Evolutionary conservation across 148 eudicot species (phyloP).

Genomic region (Cornus florida): DNA sequence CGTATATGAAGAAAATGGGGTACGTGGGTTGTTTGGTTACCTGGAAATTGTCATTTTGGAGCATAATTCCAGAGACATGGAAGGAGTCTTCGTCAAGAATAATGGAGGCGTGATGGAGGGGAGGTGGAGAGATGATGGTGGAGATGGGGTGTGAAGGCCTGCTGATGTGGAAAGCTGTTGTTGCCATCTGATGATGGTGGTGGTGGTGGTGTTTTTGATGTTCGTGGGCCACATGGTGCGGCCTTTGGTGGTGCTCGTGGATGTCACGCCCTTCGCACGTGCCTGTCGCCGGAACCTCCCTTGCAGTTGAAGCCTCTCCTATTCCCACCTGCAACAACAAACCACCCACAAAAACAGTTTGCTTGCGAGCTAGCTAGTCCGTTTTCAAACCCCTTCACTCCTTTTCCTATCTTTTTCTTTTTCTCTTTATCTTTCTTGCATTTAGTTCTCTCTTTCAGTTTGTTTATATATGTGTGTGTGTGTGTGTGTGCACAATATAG

Average conservation of each 20-base stretch:
- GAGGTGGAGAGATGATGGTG: constrained; percentile 62
- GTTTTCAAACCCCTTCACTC: background rate
- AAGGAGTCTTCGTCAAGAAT: constrained; percentile 64
- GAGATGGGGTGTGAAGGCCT: constrained; percentile 75
- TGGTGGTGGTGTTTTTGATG: constrained; percentile 29
- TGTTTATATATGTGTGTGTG: background rate
- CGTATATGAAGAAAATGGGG: background rate
- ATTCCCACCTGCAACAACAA: constrained; percentile 51
- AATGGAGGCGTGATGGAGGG: constrained; percentile 66
- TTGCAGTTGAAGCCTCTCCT: constrained; percentile 52
- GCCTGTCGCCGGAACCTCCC: constrained; percentile 36
- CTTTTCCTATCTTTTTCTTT: constrained; percentile 9
- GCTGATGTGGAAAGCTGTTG: constrained; percentile 53
- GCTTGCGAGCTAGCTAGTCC: background rate
- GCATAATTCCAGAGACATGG: constrained; percentile 74
- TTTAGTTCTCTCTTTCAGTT: constrained; percentile 15
- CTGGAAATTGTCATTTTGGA: constrained; percentile 74
- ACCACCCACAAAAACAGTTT: background rate
- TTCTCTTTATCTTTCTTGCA: constrained; percentile 17
- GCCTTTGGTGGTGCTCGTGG: constrained; percentile 21
- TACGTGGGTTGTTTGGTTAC: constrained; percentile 30
- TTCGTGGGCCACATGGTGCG: constrained; percentile 28
- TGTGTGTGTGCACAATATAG: background rate
- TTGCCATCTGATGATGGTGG: constrained; percentile 32
- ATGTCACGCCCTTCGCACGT: constrained; percentile 50